A percentile compares a stretch with the other conserved stretches of the same genome.
These are phyloP conservation scores for Corylus avellana DNA, from an alignment of 306 rosid genomes.

Conservation along the genomic window DNA sequence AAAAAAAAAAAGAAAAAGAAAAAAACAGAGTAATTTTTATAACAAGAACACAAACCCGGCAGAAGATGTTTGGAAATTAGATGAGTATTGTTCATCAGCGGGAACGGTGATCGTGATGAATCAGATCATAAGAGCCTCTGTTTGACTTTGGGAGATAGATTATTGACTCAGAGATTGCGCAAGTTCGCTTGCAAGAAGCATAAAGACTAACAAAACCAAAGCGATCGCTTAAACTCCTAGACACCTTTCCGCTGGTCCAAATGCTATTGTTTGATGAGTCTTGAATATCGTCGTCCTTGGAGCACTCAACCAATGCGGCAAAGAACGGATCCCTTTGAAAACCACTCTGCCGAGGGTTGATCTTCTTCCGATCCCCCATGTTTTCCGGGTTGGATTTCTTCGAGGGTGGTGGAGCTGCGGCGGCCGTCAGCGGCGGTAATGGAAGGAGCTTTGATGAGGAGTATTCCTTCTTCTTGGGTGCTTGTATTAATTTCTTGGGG, in stretches of 20 bases:
- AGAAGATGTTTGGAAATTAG: background rate
- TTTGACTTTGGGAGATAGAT: slow-evolving; percentile 61
- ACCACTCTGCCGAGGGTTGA: slow-evolving; percentile 1
- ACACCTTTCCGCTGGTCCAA: slow-evolving; percentile 56
- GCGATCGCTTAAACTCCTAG: slow-evolving; percentile 77
- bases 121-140: slow-evolving; percentile 45
- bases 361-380: slow-evolving; percentile 31
- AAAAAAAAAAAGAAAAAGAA: background rate
- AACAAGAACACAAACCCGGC: slow-evolving; percentile 21
- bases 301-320: slow-evolving; percentile 83
- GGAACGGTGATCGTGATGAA: slow-evolving; percentile 28
- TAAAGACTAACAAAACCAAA: slow-evolving; percentile 60
- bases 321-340: slow-evolving; percentile 75
- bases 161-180: slow-evolving; percentile 72
- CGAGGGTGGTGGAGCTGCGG: slow-evolving; percentile 27
- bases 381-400: slow-evolving; percentile 42
- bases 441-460: slow-evolving; percentile 57
- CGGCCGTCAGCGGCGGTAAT: slow-evolving; percentile 52
- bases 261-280: slow-evolving; percentile 4
- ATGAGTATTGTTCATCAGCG: slow-evolving; percentile 29
- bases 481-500: slow-evolving; percentile 61
- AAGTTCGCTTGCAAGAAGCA: slow-evolving; percentile 72
- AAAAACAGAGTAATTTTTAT: slow-evolving; percentile 6
- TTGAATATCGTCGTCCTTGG: slow-evolving; percentile 42
- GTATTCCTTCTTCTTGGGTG: slow-evolving; percentile 34